Conservation (phyloP, 257 asterid genomes). For the Coffea eugenioides region DNA sequence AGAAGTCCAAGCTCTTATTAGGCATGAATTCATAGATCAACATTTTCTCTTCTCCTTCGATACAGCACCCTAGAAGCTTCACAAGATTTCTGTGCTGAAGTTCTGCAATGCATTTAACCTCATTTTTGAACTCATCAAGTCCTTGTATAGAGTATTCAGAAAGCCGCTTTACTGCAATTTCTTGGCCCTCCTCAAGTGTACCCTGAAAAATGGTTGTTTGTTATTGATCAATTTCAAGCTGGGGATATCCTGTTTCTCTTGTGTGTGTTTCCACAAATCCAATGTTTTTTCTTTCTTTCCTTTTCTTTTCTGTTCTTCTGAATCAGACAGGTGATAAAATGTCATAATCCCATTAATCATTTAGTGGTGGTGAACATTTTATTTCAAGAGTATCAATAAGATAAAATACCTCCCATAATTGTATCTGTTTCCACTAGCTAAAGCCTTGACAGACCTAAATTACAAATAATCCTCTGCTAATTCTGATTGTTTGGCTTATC, state of each 20-base stretch:
- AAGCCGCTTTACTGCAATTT: conserved; percentile 55
- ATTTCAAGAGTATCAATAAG: neutral
- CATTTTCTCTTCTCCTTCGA: conserved; percentile 39
- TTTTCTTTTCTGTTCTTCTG: no score
- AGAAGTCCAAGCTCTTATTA: conserved; percentile 47
- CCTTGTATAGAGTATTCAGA: conserved; percentile 52
- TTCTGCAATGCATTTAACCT: conserved; percentile 39
- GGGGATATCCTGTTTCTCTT: neutral
- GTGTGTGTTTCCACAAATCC: neutral
- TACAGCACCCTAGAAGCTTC: conserved; percentile 55
- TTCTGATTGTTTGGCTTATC: neutral
- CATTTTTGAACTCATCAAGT: conserved; percentile 50
- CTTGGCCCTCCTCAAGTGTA: conserved; percentile 32
- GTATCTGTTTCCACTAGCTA: no score
- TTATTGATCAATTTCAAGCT: neutral
- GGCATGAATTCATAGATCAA: conserved; percentile 52
- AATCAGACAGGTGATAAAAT: neutral
- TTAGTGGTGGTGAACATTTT: neutral
- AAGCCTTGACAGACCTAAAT: no score
- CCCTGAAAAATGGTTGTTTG: conserved; percentile 30
- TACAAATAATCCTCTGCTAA: no score
- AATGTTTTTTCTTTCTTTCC: neutral
- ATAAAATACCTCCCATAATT: no score
- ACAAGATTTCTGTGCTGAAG: conserved; percentile 66
- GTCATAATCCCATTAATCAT: no score